A percentile compares a stretch with the other conserved stretches of the same genome.
phyloP scores from a whole-genome alignment of 805 yeast species.

The Lipomyces kockii region DNA sequence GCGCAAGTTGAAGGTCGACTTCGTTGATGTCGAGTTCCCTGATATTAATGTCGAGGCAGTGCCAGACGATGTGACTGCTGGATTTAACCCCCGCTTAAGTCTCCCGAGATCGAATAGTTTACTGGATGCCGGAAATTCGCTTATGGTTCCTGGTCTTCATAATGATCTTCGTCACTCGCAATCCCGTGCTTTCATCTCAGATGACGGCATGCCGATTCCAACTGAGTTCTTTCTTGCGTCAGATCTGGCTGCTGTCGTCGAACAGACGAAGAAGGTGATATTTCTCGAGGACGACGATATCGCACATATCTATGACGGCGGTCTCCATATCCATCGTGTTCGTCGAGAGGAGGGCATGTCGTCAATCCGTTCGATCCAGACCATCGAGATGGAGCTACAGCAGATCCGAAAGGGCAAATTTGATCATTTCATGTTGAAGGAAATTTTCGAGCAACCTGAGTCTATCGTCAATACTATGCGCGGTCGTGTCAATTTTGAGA shows the following conservation, averaged over 20 bases:
- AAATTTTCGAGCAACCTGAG: conserved; percentile 98
- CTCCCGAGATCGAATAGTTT: conserved; percentile 35
- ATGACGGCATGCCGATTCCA: conserved; percentile 90
- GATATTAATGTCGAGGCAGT: conserved; percentile 44
- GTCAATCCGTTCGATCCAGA: conserved; percentile 94
- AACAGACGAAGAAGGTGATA: conserved; percentile 95
- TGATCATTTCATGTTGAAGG: conserved; percentile 98
- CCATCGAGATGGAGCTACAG: conserved; percentile 93
- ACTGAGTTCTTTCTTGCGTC: conserved; percentile 95
- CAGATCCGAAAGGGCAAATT: conserved; percentile 98
- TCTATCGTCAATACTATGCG: conserved; percentile 98
- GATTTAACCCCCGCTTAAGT: not conserved
- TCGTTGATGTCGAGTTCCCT: conserved; percentile 97
- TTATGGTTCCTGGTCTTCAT: conserved; percentile 54
- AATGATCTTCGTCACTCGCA: conserved; percentile 82
- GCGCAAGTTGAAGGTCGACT: conserved; percentile 92
- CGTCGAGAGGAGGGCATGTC: conserved; percentile 74
- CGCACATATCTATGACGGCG: conserved; percentile 98
- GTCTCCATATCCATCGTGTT: conserved; percentile 96
- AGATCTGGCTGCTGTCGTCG: conserved; percentile 94
- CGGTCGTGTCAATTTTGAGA: conserved; percentile 94
- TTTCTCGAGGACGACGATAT: conserved; percentile 98
- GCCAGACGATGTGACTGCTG: conserved; percentile 26
- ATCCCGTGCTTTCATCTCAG: conserved; percentile 95
- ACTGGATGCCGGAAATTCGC: conserved; percentile 26